Conservation (phyloP, 164 flowering plant genomes). For the Chloranthus sessilifolius region DNA sequence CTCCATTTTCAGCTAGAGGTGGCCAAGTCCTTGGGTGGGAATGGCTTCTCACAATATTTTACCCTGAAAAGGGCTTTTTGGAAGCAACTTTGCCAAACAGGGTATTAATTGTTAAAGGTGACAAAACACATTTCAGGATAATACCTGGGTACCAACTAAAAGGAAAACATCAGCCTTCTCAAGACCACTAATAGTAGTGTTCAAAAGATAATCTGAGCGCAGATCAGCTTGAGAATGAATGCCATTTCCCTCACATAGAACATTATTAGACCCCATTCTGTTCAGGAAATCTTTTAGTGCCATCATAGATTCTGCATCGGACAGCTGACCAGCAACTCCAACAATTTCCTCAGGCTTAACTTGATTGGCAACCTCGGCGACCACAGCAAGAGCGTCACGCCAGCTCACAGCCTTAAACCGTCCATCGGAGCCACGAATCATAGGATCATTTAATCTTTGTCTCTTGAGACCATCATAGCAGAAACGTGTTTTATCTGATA, state of each 20-base stretch:
- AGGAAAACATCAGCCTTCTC: slow-evolving; percentile 97
- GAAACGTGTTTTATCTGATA: slow-evolving; percentile 99
- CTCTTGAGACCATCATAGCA: slow-evolving; percentile 97
- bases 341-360: slow-evolving; percentile 85
- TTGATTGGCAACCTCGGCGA: slow-evolving; percentile 73
- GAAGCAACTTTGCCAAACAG: no score
- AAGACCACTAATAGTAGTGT: slow-evolving; percentile 73
- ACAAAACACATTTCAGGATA: not conserved
- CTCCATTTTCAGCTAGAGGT: no score
- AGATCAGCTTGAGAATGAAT: slow-evolving; percentile 65
- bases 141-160: slow-evolving; percentile 96
- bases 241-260: slow-evolving; percentile 90
- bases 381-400: slow-evolving; percentile 95
- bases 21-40: no score
- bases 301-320: slow-evolving; percentile 99
- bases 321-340: slow-evolving; percentile 88
- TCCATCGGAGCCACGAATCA: slow-evolving; percentile 97
- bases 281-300: slow-evolving; percentile 93
- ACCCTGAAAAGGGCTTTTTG: no score
- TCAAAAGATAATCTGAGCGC: slow-evolving; percentile 79
- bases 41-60: no score
- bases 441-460: slow-evolving; percentile 95
- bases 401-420: slow-evolving; percentile 90
- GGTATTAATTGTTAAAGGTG: no score
- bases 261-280: slow-evolving; percentile 88